Evolutionary conservation across 176 grass and related monocot genomes (phyloP), one percentile per base, ranked within the genome.

Genomic region (Oryza meyeriana): DNA sequence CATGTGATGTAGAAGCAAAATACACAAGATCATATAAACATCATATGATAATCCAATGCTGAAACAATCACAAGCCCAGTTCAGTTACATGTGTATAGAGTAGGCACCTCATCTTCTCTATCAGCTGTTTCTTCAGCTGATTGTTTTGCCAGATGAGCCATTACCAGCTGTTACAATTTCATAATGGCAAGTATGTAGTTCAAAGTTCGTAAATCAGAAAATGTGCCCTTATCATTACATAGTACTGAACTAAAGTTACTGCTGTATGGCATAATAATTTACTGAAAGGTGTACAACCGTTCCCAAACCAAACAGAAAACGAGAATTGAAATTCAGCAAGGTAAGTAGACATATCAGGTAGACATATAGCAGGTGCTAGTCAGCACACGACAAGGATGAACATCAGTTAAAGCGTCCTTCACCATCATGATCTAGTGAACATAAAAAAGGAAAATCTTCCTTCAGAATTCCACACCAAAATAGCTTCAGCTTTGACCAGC

Each of bases 301-400:
- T 41, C 40, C 11, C 12, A 40, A 64, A 45, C 13, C 34, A 40
- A 76, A 13, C 29, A 64, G 31, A 69, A 74, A 72, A 47, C 45
- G 0, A 17, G 36, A 52, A 38, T 3, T 47, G 12, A 68, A 25
- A 79, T 33, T 69, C 25, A 40, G 47, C 8, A 66, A 69, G 6
- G 36, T 28, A 39, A 66, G 36, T 6, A 83, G 59, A 42, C 33
- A 70, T 76, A 22, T 68, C 9, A 79, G 24, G 52, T 25, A 83
- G 59, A 42, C 33, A 70, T 76, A 22, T 68, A 66, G 22, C 9
- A 79, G 24, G 52, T 25, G 45, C 33, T 42, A 27, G 57, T 84
- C 57, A 88, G 48, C 75, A 65, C 61, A 83, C 31, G 13, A 79
- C 10, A 66, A 64, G 59, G 70, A 79, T 58, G 13, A 25, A 55